These are phyloP conservation scores for Glycine latifolia DNA, from an alignment of 306 rosid genomes.

Conservation along the genomic window DNA sequence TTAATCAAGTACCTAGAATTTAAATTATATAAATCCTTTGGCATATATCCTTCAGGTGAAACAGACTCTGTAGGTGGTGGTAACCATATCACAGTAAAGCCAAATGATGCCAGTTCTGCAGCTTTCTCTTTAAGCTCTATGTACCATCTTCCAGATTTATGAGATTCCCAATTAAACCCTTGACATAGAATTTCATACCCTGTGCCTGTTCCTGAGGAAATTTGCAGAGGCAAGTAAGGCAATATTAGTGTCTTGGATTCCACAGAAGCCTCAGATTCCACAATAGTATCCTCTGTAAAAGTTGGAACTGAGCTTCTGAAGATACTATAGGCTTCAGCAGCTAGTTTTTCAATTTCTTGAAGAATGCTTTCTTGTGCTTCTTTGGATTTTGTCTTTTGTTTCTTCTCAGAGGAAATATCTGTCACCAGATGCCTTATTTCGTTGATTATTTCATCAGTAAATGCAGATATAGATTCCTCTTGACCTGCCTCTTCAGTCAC, in stretches of 20 bases:
- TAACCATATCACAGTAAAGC: constrained; percentile 91
- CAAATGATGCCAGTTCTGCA: constrained; percentile 71
- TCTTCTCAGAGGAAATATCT: constrained; percentile 74
- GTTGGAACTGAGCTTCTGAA: constrained; percentile 78
- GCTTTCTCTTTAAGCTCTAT: constrained; percentile 78
- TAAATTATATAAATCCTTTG: constrained; percentile 86
- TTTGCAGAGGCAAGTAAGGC: constrained; percentile 46
- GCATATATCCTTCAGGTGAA: constrained; percentile 98
- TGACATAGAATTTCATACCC: constrained; percentile 95
- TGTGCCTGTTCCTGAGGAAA: constrained; percentile 77
- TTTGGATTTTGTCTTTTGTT: constrained; percentile 64
- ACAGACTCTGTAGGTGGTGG: constrained; percentile 99
- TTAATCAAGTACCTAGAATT: constrained; percentile 77
- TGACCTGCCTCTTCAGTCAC: constrained; percentile 51
- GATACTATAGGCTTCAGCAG: constrained; percentile 92
- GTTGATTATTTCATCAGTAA: constrained; percentile 74
- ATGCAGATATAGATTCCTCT: constrained; percentile 54
- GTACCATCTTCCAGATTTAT: constrained; percentile 94
- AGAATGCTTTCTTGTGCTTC: constrained; percentile 87
- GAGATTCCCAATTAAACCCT: constrained; percentile 98
- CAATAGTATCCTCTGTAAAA: constrained; percentile 60
- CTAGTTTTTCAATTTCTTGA: constrained; percentile 88
- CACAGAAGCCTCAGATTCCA: constrained; percentile 47
- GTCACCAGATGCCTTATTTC: constrained; percentile 81
- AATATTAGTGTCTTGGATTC: constrained; percentile 37